Percentiles rank a stretch among this genome's conserved stretches.
Conservation (phyloP, 2,329 filamentous ascomycete species). For the Alternaria ethzedia region DNA sequence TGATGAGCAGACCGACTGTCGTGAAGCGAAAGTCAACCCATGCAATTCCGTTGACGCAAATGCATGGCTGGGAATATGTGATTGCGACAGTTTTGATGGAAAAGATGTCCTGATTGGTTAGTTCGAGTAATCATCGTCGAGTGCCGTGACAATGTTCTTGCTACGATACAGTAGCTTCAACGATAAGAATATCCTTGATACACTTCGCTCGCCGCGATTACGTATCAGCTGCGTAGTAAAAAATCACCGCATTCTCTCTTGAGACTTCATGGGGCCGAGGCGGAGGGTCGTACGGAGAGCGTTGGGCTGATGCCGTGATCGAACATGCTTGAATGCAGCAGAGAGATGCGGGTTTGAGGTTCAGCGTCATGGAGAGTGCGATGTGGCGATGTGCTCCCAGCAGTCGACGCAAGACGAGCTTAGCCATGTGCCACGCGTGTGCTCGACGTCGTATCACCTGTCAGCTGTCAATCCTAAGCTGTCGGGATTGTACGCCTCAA, state of each 20-base stretch:
- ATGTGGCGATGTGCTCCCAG: neutral
- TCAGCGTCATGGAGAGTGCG: neutral
- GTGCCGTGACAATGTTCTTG: neutral
- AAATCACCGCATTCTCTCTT: neutral
- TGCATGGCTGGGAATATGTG: neutral
- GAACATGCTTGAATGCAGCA: neutral
- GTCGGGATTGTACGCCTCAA: neutral
- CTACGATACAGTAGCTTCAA: neutral
- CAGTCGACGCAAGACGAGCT: neutral
- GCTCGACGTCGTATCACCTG: neutral
- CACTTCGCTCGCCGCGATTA: neutral
- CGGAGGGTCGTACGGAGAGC: neutral
- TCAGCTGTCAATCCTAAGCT: neutral
- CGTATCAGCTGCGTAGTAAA: neutral
- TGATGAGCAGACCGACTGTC: neutral
- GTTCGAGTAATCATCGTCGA: neutral
- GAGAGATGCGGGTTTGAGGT: neutral
- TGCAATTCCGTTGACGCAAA: neutral
- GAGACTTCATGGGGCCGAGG: neutral
- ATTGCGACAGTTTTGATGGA: neutral
- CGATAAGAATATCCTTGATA: neutral
- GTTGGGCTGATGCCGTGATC: neutral
- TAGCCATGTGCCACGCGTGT: neutral
- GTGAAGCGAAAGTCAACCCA: constrained; percentile 6
- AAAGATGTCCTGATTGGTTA: neutral